Percentiles rank a stretch among this genome's conserved stretches.
These are phyloP conservation scores for Dissoconium aciculare DNA, from an alignment of 2,329 filamentous ascomycete species.

Conservation along the genomic window DNA sequence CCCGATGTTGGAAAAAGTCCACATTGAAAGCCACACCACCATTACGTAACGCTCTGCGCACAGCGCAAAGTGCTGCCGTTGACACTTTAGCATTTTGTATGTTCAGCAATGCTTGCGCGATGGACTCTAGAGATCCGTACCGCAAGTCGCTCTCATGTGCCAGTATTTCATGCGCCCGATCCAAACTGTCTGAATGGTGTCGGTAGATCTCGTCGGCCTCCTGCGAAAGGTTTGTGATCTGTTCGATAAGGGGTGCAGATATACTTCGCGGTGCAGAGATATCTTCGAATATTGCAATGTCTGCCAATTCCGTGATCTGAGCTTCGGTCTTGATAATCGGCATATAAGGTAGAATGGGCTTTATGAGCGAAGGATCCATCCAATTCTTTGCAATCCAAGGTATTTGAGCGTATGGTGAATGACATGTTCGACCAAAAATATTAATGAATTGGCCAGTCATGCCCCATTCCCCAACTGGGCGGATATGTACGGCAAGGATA, in stretches of 20 bases:
- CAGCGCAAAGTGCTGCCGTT: slow-evolving; percentile 44
- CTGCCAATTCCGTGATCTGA: slow-evolving; percentile 17
- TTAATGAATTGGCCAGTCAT: too few species aligned
- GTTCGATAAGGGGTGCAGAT: slow-evolving; percentile 30
- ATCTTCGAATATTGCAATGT: slow-evolving; percentile 25
- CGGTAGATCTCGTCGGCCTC: slow-evolving; percentile 36
- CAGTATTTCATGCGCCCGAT: slow-evolving; percentile 35
- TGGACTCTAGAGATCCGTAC: slow-evolving; percentile 34
- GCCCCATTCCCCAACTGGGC: too few species aligned
- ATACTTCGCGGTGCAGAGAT: slow-evolving; percentile 31
- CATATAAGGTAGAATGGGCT: slow-evolving; percentile 36
- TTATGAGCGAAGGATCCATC: slow-evolving; percentile 30
- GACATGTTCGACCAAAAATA: too few species aligned
- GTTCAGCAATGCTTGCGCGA: slow-evolving; percentile 30
- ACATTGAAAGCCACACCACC: slow-evolving; percentile 48
- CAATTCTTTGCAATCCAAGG: too few species aligned
- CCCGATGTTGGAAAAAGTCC: slow-evolving; percentile 34
- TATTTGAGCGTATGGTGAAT: too few species aligned
- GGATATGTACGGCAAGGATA: slow-evolving; percentile 37
- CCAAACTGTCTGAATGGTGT: slow-evolving; percentile 30
- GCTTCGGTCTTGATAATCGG: slow-evolving; percentile 28
- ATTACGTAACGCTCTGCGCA: slow-evolving; percentile 48
- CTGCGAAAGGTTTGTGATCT: slow-evolving; percentile 30
- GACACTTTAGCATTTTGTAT: slow-evolving; percentile 16
- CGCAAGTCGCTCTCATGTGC: slow-evolving; percentile 30